Percentiles rank a stretch among this genome's conserved stretches.
Conservation (phyloP, 75 land plant species). For the Pinus taeda region DNA sequence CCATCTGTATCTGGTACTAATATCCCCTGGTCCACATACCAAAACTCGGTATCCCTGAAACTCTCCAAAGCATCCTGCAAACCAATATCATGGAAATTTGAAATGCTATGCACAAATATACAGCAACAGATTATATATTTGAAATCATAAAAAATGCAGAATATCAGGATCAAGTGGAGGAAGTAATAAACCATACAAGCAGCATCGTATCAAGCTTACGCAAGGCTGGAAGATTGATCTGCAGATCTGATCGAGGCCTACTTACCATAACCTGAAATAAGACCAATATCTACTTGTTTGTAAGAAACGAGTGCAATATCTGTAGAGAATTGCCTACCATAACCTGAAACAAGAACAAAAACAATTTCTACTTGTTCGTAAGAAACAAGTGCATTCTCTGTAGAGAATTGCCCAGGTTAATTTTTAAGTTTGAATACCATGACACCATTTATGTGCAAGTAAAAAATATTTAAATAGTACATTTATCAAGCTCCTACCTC, state of each 20-base stretch:
- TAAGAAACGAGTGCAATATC: not conserved
- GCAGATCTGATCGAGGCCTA: slow-evolving; percentile 33
- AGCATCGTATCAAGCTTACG: slow-evolving; percentile 36
- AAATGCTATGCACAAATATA: not conserved
- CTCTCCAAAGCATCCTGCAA: slow-evolving; percentile 73
- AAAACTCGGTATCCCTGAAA: slow-evolving; percentile 67
- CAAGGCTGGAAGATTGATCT: slow-evolving; percentile 39
- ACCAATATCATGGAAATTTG: not conserved
- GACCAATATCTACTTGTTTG: not conserved
- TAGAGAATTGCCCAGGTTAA: not conserved
- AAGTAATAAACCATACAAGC: slow-evolving; percentile 18
- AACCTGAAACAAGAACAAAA: slow-evolving; percentile 14
- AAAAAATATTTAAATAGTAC: not conserved
- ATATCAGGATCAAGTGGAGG: no score
- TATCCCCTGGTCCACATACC: slow-evolving; percentile 78
- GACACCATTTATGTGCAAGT: not conserved
- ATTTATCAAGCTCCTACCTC: slow-evolving; percentile 31
- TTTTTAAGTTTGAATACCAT: slow-evolving; percentile 9
- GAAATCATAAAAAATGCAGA: slow-evolving; percentile 1
- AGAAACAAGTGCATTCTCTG: not conserved
- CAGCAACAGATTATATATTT: not conserved
- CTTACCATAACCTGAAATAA: slow-evolving; percentile 26
- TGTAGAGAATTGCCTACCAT: slow-evolving; percentile 9
- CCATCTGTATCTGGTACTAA: slow-evolving; percentile 22
- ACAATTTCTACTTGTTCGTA: not conserved